Base-by-base conservation (phyloP, 2,329 filamentous ascomycete genomes). In the Paecilomyces sp. region DNA sequence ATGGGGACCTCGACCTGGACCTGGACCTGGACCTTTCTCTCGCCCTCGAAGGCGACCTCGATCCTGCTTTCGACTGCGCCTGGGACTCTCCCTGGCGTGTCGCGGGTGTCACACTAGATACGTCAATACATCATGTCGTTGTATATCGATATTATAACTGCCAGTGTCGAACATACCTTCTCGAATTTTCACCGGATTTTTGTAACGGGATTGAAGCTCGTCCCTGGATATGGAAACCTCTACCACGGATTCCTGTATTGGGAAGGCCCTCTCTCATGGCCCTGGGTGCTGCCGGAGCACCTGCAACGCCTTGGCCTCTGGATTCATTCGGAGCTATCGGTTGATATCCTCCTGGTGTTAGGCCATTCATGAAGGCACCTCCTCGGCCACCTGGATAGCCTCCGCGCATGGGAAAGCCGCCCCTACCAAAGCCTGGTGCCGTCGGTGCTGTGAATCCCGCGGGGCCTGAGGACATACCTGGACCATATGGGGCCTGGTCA, bases 231-330 rank as follows among this genome's bases (percentile, higher is more conserved):
- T 76, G 72, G 60, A 79, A 78, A 18, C 73, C 85, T 79, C 72
- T 87, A 72, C 82, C 75, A 67, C 89, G 84, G 64, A 90, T 83
- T 65, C 89, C 90, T 60, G 88, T 92, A 73, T 95, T 95, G 57
- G 90, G 89, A 11, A 92, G 80, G 31, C 92, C 91, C 75, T 94
- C 89, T 63, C 93, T 85, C 91, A 97, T 96, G 18, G 94, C 94
- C 76, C 94, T 92, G 55, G 94, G 94, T 9, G 92, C 94, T 58
- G 89, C 96, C 30, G 94, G 94, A 30, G 94, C 94, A 77, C 84
- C 84, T 69, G 79, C 79, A 57, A 86, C 83, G 41, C 83, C 83
- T 82, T 91, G 76, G 3, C 80, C 81, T 57, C 75, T 74, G 6
- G 79, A 74, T 61, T 76, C 70, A 59, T 66, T 61, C 59, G 76